These are phyloP conservation scores for Trypanosoma cruzi DNA, from an alignment of 208 protist species.

Conservation along the genomic window DNA sequence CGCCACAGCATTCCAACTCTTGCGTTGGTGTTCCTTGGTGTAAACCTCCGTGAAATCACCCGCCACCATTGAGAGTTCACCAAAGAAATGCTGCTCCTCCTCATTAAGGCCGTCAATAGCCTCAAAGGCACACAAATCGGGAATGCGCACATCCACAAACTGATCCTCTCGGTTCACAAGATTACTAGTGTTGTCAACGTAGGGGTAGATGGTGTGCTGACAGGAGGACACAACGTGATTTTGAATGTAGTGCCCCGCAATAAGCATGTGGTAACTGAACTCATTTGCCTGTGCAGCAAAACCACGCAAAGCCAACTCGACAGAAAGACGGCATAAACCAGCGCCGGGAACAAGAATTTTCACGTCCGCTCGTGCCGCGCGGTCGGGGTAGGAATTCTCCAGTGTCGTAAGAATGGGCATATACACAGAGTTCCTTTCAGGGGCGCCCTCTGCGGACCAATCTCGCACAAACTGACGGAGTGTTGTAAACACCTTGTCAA, in stretches of 20 bases:
- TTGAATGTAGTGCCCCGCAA: conserved; percentile 96
- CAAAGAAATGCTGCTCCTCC: conserved; percentile 50
- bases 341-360: conserved; percentile 90
- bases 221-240: conserved; percentile 88
- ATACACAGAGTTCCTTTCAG: conserved; percentile 93
- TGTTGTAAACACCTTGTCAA: conserved; percentile 96
- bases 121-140: conserved; percentile 89
- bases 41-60: conserved; percentile 98
- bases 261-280: conserved; percentile 98
- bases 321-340: conserved; percentile 94
- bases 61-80: conserved; percentile 96
- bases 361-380: conserved; percentile 40
- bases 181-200: conserved; percentile 94
- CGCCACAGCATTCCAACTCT: conserved; percentile 91
- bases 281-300: conserved; percentile 96
- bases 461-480: conserved; percentile 96
- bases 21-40: conserved; percentile 73
- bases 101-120: conserved; percentile 69
- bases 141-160: conserved; percentile 87
- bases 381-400: conserved; percentile 74
- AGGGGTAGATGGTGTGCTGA: conserved; percentile 92
- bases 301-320: conserved; percentile 93
- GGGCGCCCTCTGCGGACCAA: conserved; percentile 92
- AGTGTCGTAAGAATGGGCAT: conserved; percentile 86
- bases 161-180: conserved; percentile 88